Evolutionary conservation across 768 basidiomycete genomes (phyloP), one percentile per base, ranked within the genome.

Genomic region (Tricholomella constricta): DNA sequence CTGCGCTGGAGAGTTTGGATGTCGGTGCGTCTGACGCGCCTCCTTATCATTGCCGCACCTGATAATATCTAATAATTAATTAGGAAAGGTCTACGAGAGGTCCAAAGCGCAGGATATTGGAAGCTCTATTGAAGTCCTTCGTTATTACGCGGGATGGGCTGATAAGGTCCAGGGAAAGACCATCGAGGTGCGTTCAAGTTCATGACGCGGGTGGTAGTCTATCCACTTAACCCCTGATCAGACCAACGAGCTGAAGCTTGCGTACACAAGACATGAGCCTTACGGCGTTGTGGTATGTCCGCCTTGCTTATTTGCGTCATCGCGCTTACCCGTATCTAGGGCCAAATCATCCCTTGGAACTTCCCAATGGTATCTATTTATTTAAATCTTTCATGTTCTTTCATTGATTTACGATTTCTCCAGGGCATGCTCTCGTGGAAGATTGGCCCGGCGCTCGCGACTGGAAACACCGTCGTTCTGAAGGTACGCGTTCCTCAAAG

Each of bases 121-220:
- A 2, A 68, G 69, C 48, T 68, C 77, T 3, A 75, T 83, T 49
- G 74, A 65, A 23, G 73, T 74, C 43, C 67, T 91, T 54, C 75
- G 81, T 34, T 94, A 93, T 72, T 94, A 87, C 61, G 89, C 84
- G 42, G 93, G 92, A 25, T 89, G 88, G 84, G 88, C 91, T 25
- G 93, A 93, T 75, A 94, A 94, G 73, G 69, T 85, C 48, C 72
- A 76, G 2, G 89, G 87, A 9, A 81, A 88, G 65, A 82, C 81
- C 8, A 82, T 90, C 63, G 88, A 91, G 62, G 67, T 67, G 19
- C 22, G 54, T 45, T 31, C n/a, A 4, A 4, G n/a, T n/a, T n/a
- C n/a, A n/a, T n/a, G n/a, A n/a, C n/a, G n/a, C n/a, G n/a, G n/a
- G n/a, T n/a, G n/a, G n/a, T n/a, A n/a, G n/a, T n/a, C n/a, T n/a